These are phyloP conservation scores for Zangia roseola DNA, from an alignment of 768 basidiomycete species.

Conservation along the genomic window DNA sequence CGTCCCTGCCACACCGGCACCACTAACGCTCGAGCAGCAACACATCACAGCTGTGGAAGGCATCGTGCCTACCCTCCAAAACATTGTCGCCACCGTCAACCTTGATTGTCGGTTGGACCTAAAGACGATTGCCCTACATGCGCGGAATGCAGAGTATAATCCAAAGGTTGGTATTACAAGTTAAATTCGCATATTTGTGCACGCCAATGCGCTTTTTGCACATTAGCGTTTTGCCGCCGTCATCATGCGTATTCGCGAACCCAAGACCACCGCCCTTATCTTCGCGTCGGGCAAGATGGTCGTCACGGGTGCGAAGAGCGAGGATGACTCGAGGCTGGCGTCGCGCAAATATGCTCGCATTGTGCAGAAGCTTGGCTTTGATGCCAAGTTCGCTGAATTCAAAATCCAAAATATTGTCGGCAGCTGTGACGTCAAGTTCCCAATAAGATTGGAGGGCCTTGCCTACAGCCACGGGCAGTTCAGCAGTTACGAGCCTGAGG, in stretches of 20 bases:
- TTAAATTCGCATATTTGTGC: conserved; percentile 37
- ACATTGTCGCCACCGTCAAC: conserved; percentile 99
- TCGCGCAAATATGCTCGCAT: conserved; percentile 99
- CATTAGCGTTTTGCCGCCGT: conserved; percentile 99
- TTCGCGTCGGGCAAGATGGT: conserved; percentile 99
- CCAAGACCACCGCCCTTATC: conserved; percentile 98
- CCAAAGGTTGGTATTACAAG: conserved; percentile 87
- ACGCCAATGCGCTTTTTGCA: conserved; percentile 61
- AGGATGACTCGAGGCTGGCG: conserved; percentile 95
- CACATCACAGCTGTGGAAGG: conserved; percentile 97
- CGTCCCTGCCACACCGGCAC: conserved; percentile 66
- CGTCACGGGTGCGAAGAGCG: conserved; percentile 98
- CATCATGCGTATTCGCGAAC: conserved; percentile 99
- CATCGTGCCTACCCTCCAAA: conserved; percentile 98
- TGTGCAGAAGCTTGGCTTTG: conserved; percentile 98
- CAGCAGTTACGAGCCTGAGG: conserved; percentile 97
- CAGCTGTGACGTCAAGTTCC: conserved; percentile 98
- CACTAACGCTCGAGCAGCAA: conserved; percentile 85
- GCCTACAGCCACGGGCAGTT: conserved; percentile 98
- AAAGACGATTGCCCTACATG: conserved; percentile 98
- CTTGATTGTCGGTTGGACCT: conserved; percentile 94
- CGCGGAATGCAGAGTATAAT: conserved; percentile 98
- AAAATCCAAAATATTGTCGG: conserved; percentile 99
- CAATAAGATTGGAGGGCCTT: conserved; percentile 94
- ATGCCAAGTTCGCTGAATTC: conserved; percentile 99